These are phyloP conservation scores for Aspergillus calidoustus DNA, from an alignment of 2,329 filamentous ascomycete species.

Conservation along the genomic window DNA sequence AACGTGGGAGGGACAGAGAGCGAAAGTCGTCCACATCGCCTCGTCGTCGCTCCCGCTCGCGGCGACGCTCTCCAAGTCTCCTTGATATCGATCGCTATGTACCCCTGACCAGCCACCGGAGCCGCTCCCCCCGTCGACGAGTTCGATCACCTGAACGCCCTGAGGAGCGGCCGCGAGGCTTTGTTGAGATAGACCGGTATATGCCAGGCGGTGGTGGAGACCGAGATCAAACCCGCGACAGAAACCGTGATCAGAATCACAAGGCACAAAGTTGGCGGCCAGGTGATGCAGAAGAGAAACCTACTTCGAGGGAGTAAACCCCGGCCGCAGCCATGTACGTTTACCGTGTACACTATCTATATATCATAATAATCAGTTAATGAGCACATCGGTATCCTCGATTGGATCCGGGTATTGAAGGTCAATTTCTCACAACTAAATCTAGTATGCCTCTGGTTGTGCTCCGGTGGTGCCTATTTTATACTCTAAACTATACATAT, in stretches of 20 bases:
- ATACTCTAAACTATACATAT: background rate
- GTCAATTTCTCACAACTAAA: background rate
- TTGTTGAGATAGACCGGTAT: constrained; percentile 51
- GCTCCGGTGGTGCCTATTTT: background rate
- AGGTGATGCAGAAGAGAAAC: constrained; percentile 6
- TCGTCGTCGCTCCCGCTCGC: constrained; percentile 33
- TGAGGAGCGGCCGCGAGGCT: constrained; percentile 32
- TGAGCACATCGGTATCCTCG: background rate
- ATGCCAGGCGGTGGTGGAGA: constrained; percentile 40
- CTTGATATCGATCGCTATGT: constrained; percentile 52
- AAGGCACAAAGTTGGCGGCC: constrained; percentile 14
- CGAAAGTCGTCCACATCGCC: constrained; percentile 24
- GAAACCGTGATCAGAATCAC: background rate
- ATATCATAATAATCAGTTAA: background rate
- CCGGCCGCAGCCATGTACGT: background rate
- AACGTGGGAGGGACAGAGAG: constrained; percentile 13
- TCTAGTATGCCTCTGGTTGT: background rate
- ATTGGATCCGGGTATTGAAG: background rate
- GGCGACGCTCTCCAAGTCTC: constrained; percentile 36
- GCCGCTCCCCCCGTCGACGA: constrained; percentile 46
- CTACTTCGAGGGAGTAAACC: constrained; percentile 1
- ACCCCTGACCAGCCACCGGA: constrained; percentile 45
- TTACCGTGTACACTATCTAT: background rate
- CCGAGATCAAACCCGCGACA: constrained; percentile 26
- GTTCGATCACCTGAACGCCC: constrained; percentile 40